These are phyloP conservation scores for Sclerotinia minor DNA, from an alignment of 2,329 filamentous ascomycete species.

Conservation along the genomic window DNA sequence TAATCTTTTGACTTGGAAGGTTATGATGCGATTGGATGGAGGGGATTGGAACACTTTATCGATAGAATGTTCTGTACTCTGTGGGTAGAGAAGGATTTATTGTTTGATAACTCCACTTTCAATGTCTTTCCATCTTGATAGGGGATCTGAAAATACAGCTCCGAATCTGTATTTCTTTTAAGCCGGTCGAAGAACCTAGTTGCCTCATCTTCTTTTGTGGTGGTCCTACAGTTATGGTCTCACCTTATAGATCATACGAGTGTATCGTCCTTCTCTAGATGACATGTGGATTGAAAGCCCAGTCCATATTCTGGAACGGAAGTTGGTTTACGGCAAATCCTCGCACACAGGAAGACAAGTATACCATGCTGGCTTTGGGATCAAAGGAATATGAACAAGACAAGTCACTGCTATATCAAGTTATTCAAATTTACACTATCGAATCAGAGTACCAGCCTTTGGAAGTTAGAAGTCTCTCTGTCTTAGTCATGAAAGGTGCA, in stretches of 20 bases:
- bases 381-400: neutral
- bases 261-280: neutral
- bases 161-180: neutral
- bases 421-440: neutral
- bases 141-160: neutral
- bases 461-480: neutral
- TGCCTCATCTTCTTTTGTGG: too few relatives aligned
- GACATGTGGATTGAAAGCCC: neutral
- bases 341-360: neutral
- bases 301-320: neutral
- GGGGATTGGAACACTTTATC: neutral
- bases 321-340: neutral
- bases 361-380: neutral
- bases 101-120: neutral
- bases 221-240: neutral
- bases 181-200: neutral
- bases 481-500: too few relatives aligned
- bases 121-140: neutral
- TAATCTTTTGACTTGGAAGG: neutral
- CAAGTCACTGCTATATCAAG: neutral
- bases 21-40: neutral
- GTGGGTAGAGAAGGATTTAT: neutral
- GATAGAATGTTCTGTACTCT: neutral
- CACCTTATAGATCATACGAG: neutral
- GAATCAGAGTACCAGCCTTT: neutral